Percentiles rank a stretch among this genome's conserved stretches.
phyloP scores from a whole-genome alignment of 345 rosid species.

The Rhizophora mangle region DNA sequence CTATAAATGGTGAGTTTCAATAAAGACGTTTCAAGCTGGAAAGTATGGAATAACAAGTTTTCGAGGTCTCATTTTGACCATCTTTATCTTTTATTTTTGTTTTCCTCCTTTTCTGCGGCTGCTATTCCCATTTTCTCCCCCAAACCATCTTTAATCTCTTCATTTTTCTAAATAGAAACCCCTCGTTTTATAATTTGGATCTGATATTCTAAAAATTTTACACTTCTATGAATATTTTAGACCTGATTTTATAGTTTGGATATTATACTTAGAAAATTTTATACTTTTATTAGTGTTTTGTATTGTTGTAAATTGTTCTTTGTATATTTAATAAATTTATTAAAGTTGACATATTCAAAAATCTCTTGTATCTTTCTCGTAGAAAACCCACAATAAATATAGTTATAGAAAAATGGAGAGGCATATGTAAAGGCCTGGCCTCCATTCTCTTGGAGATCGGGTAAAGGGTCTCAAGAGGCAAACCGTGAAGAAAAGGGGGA shows the following conservation, averaged over 20 bases:
- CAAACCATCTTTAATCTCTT: background rate
- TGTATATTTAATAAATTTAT: no score
- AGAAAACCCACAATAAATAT: background rate
- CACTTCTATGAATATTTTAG: no score
- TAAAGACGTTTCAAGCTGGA: conserved; percentile 38
- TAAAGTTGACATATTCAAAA: background rate
- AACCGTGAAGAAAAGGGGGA: conserved; percentile 39
- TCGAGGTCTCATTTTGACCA: conserved; percentile 54
- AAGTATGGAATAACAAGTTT: conserved; percentile 40
- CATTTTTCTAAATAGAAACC: no score
- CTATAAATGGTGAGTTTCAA: conserved; percentile 42
- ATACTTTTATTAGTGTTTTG: no score
- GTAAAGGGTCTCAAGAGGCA: conserved; percentile 36
- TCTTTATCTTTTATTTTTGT: conserved; percentile 29
- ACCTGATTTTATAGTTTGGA: no score
- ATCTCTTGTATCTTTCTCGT: background rate
- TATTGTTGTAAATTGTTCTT: no score
- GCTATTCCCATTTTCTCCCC: conserved; percentile 11
- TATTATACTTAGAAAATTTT: no score
- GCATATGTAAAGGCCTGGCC: conserved; percentile 20
- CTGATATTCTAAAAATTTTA: no score
- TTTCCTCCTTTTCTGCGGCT: background rate
- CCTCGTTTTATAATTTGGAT: no score
- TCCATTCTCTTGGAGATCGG: conserved; percentile 60
- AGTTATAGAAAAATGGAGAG: background rate